Evolutionary conservation across 257 asterid species (phyloP), one percentile per base, ranked within the genome.

Genomic region (Echites panduratus): DNA sequence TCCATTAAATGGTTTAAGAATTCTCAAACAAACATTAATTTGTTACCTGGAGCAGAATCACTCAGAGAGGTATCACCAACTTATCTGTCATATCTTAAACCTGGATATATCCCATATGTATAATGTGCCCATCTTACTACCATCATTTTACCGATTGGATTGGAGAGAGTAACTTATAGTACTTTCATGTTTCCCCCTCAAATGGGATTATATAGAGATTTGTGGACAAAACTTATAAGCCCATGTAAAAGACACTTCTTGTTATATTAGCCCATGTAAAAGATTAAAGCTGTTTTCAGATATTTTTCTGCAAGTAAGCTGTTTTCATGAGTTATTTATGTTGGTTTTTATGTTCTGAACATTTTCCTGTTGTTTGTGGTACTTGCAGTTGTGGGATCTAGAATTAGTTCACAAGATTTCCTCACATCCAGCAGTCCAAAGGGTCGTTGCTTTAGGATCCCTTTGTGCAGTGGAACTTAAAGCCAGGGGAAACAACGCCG

Each of bases 1-100:
- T 90, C 99, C 38, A 80, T 95, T 59, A 86, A 90, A 89, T 95
- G 99, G 98, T 92, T 95, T 53, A 95, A 83, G 77, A 91, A 89
- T 82, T 62, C 79, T 50, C 77, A 78, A 48, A 85, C 87, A 57
- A 95, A 95, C 82, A 49, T 67, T 71, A 95, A 95, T 86, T 49
- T 95, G 83, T 68, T 78, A 58, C 75, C 84, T 24, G 89, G 79
- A 76, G 84, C 85, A 53, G 75, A 87, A 76, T 78, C 75, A 70
- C 98, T 95, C 78, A 84, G 82, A 79, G 99, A 95, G 96, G 99
- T 92, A 84, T 68, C 74, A 54, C 59, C 24, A 41, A 64, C 44
- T 49, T 45, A 40, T 66, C n/a, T 43, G 6, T 22, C 32, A 48
- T 56, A 12, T 71, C 24, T 9, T 20, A 27, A 54, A 56, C 61